Conservation (phyloP, 2,329 filamentous ascomycete genomes). For the Pochonia chlamydosporia region DNA sequence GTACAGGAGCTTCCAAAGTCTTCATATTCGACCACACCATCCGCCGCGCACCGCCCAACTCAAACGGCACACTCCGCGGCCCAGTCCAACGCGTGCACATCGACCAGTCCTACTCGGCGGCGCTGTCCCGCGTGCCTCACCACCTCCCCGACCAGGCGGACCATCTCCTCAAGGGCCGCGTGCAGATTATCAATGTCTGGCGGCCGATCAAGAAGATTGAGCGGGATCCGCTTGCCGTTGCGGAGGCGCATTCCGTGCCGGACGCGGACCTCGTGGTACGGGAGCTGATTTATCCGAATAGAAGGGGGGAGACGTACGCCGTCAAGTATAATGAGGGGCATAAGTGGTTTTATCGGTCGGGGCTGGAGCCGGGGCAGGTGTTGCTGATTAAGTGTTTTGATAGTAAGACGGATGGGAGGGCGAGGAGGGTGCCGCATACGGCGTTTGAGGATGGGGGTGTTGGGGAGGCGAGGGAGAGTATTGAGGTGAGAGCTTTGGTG, state of each 20-base stretch:
- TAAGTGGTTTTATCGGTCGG: conserved; percentile 47
- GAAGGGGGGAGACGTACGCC: conserved; percentile 42
- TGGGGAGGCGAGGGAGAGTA: conserved; percentile 48
- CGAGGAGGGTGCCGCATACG: conserved; percentile 48
- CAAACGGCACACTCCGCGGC: conserved; percentile 39
- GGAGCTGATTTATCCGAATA: conserved; percentile 44
- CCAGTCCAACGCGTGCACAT: conserved; percentile 45
- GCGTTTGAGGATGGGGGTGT: conserved; percentile 43
- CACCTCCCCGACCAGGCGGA: conserved; percentile 38
- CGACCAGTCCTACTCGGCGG: conserved; percentile 47
- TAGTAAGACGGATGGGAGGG: conserved; percentile 47
- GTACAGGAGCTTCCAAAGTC: conserved; percentile 48
- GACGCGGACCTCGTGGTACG: conserved; percentile 45
- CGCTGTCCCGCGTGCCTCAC: conserved; percentile 32
- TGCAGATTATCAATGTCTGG: conserved; percentile 51
- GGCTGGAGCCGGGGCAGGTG: conserved; percentile 46
- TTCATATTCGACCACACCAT: conserved; percentile 62
- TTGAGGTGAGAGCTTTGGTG: conserved; percentile 50
- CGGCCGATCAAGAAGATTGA: conserved; percentile 43
- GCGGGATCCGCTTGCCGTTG: conserved; percentile 49
- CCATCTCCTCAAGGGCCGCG: conserved; percentile 36
- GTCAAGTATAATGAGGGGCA: conserved; percentile 36
- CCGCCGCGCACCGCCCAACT: conserved; percentile 27
- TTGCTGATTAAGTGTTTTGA: conserved; percentile 59
- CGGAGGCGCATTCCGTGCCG: conserved; percentile 41